Base-by-base conservation (phyloP, 306 rosid genomes). In the Ormosia emarginata region DNA sequence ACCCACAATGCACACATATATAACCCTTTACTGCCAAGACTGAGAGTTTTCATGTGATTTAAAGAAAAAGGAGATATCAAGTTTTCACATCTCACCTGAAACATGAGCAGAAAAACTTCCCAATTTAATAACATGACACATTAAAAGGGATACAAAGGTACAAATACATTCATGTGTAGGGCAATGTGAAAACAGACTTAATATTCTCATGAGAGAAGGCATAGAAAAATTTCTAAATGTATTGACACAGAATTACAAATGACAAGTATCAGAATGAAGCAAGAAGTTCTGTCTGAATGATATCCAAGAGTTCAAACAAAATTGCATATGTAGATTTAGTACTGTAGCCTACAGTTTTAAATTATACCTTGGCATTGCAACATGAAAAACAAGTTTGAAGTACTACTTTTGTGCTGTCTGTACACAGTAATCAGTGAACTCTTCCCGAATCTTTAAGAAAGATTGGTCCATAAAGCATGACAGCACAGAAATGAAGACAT, bases 231-330 rank as follows among this genome's bases (percentile, higher is more conserved):
- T n/a, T 82, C 18, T 37, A 70, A 77, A 71, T 66, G n/a, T 14
- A n/a, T 52, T 30, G 46, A 37, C 49, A 83, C 44, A 55, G 66
- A 77, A 52, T 32, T 78, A 13, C 24, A 83, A 58, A 70, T 50
- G 79, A 62, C 67, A 49, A 40, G 74, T n/a, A 77, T 76, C 78
- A 50, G 46, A 61, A 8, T 70, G 40, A 52, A 40, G 50, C 40
- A 67, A 36, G 13, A 76, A 82, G 10, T 64, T 34, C 12, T 12
- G 29, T 47, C 58, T 37, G 40, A 47, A 56, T 34, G n/a, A n/a
- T 32, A 57, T 75, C 57, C 47, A 14, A 57, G 44, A 47, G 52
- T 18, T 82, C 66, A 75, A 75, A 32, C 33, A 39, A 47, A 77
- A n/a, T 47, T 76, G 30, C 52, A 18, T 47, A 29, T 57, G 41